A percentile compares a stretch with the other conserved stretches of the same genome.
phyloP scores from a whole-genome alignment of 2,329 filamentous ascomycete species.

The Microdochium bolleyi region DNA sequence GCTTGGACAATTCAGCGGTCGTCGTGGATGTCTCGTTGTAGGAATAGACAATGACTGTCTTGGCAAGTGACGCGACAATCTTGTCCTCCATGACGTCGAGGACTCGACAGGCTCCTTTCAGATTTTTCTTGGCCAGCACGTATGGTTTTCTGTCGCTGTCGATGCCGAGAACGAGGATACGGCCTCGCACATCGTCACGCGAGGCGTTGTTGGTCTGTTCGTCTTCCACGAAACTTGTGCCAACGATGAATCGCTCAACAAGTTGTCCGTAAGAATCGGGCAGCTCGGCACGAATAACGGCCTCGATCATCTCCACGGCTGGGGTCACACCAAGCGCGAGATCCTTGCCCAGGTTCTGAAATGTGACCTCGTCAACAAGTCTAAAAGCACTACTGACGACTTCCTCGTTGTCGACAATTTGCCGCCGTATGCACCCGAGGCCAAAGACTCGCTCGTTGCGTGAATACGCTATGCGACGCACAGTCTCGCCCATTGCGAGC shows the following conservation, averaged over 20 bases:
- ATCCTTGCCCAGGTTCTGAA: conserved; percentile 65
- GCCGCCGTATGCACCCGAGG: conserved; percentile 74
- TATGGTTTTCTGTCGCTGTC: conserved; percentile 67
- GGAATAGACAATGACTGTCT: conserved; percentile 62
- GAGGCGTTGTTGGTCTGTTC: conserved; percentile 32
- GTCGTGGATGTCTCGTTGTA: conserved; percentile 49
- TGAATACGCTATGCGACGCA: conserved; percentile 82
- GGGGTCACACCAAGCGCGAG: conserved; percentile 47
- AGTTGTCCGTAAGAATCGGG: conserved; percentile 44
- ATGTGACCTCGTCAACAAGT: conserved; percentile 84
- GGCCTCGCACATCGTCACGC: conserved; percentile 53
- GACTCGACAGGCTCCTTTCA: conserved; percentile 76
- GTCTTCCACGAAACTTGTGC: conserved; percentile 70
- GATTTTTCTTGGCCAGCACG: conserved; percentile 56
- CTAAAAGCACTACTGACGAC: conserved; percentile 72
- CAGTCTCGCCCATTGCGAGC: conserved; percentile 70
- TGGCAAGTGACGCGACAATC: conserved; percentile 81
- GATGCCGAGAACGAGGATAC: conserved; percentile 80
- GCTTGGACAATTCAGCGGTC: conserved; percentile 54
- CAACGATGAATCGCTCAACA: conserved; percentile 80
- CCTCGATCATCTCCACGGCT: conserved; percentile 69
- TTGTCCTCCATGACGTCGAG: conserved; percentile 67
- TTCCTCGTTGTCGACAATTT: conserved; percentile 64
- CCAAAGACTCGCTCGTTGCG: conserved; percentile 73
- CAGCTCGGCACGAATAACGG: conserved; percentile 70